Evolutionary conservation across 768 basidiomycete species (phyloP).

Genomic region (Leccinum incarnatum): DNA sequence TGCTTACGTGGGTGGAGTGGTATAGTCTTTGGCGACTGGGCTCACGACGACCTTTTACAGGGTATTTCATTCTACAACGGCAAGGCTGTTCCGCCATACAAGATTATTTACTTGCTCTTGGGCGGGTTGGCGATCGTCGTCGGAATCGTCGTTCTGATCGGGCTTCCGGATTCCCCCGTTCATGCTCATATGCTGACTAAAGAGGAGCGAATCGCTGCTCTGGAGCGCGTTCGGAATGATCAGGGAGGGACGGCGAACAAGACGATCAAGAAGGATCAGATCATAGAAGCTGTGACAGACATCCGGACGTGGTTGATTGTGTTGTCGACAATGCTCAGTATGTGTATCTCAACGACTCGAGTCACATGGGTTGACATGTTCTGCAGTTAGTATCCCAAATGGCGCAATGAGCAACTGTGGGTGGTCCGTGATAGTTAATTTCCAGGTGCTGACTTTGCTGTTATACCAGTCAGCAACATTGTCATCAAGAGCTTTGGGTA

Average conservation of each 20-base stretch:
- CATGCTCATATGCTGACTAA: conserved; percentile 53
- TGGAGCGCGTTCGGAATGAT: conserved; percentile 67
- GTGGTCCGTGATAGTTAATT: neutral
- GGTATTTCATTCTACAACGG: conserved; percentile 57
- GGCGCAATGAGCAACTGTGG: conserved; percentile 64
- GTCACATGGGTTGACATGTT: neutral
- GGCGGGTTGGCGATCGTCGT: conserved; percentile 60
- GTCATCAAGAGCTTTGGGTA: conserved; percentile 65
- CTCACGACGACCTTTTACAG: conserved; percentile 26
- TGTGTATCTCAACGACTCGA: conserved; percentile 12
- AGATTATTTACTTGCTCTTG: conserved; percentile 59
- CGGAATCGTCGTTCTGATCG: conserved; percentile 53
- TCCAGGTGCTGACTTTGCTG: neutral
- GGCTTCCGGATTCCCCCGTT: conserved; percentile 65
- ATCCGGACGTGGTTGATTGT: conserved; percentile 62
- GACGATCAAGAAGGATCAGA: conserved; percentile 55
- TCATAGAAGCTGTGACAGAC: conserved; percentile 55
- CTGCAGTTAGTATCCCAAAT: conserved; percentile 61
- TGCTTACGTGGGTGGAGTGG: conserved; percentile 45
- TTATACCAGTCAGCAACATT: conserved; percentile 50
- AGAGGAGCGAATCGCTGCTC: conserved; percentile 58
- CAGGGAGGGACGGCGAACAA: conserved; percentile 64
- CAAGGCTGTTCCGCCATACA: conserved; percentile 49
- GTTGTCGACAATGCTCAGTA: conserved; percentile 56
- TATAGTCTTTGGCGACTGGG: neutral